Evolutionary conservation across 306 rosid genomes (phyloP), one percentile per base, ranked within the genome.

Genomic region (Coriaria nepalensis): DNA sequence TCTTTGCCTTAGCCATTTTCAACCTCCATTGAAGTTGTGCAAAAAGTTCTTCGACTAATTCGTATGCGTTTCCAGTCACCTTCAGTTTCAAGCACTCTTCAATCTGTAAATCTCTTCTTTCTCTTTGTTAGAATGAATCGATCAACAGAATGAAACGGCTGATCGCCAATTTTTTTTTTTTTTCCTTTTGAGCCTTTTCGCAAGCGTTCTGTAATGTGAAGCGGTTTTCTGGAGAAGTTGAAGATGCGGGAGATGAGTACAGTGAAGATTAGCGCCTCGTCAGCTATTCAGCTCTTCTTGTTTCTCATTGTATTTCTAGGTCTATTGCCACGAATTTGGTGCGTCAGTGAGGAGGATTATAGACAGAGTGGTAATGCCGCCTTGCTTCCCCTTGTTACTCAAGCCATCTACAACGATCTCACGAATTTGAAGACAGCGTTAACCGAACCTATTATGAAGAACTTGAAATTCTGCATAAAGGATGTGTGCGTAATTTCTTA

Each of bases 391-490:
- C 13, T 43, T 36, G 54, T 67, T 12, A 68, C 75, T 6, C 63
- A 70, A 41, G 59, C 59, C 50, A 61, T 82, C 46, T 70, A 73
- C 4, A 52, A 59, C 58, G 65, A 53, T 33, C 68, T 78, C 50
- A 35, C 75, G 7, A 71, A 64, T 67, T 68, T 84, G 50, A 73
- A 81, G 5, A 33, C 33, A 3, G 43, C 47, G 14, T 56, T 84
- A 32, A 63, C 60, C 58, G 49, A 20, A 29, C 87, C 80, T 59
- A 70, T 85, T 42, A 60, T 43, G 43, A 1, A 43, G 2, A 33
- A 60, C 11, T 59, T 81, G 65, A 62, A 60, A 13, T 80, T 75
- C 74, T 85, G 95, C 79, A 69, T 80, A 40, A 78, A 73, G 76
- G 66, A 80, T 64, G 68, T 56, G 95, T 84, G 62, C 59, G 92